Evolutionary conservation across 768 basidiomycete species (phyloP).

Genomic region (Sporobolomyces pararoseus): DNA sequence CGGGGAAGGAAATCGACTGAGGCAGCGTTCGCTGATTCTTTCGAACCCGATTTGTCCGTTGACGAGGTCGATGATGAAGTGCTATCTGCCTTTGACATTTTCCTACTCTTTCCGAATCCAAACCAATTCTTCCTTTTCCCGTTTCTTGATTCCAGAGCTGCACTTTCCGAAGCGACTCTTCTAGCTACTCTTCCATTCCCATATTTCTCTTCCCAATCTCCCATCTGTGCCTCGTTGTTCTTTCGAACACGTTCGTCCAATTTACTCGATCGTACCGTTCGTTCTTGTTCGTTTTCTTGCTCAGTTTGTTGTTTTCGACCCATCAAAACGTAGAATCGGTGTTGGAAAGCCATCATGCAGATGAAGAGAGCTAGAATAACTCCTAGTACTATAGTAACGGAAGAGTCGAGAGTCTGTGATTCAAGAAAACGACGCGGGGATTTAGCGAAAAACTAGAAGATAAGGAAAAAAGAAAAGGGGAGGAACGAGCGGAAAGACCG

Average conservation of each 20-base stretch:
- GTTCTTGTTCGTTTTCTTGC: conserved; percentile 65
- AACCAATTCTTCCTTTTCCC: conserved; percentile 22
- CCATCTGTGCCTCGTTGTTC: conserved; percentile 63
- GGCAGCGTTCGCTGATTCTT: not conserved
- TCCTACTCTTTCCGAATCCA: conserved; percentile 15
- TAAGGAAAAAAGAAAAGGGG: not conserved
- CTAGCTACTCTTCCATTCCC: conserved; percentile 53
- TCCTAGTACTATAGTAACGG: conserved; percentile 78
- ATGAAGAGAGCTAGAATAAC: conserved; percentile 76
- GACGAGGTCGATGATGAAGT: not conserved
- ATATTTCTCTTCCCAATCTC: conserved; percentile 83
- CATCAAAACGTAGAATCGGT: conserved; percentile 75
- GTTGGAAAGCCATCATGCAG: conserved; percentile 84
- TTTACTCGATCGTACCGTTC: conserved; percentile 51
- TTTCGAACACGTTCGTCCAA: conserved; percentile 69
- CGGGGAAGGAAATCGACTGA: conserved; percentile 35
- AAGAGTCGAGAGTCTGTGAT: conserved; percentile 66
- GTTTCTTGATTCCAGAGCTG: not conserved
- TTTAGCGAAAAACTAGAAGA: not conserved
- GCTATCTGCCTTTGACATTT: not conserved
- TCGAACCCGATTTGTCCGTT: not conserved
- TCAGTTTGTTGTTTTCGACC: conserved; percentile 51
- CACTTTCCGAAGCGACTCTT: conserved; percentile 1
- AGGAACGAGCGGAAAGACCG: not conserved
- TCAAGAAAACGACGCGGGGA: conserved; percentile 58